These are phyloP conservation scores for Tympanopsis confertula DNA, from an alignment of 2,329 filamentous ascomycete species.

Conservation along the genomic window DNA sequence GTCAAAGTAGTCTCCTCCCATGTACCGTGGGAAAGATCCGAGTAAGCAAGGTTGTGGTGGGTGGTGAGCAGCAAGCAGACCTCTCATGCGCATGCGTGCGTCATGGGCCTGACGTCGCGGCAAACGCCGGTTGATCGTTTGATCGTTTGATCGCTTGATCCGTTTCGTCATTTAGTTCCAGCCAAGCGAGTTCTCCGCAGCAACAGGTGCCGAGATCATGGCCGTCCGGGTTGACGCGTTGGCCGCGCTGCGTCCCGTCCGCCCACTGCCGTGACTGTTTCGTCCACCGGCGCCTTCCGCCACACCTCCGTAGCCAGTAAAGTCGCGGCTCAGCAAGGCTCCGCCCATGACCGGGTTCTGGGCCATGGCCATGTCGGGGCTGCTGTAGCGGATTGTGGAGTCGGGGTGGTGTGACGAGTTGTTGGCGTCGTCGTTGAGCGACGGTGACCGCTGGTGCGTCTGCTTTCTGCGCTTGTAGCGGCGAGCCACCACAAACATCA, in stretches of 20 bases:
- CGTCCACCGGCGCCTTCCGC: slow-evolving; percentile 25
- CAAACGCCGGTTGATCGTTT: too few species aligned
- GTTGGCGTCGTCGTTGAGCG: slow-evolving; percentile 46
- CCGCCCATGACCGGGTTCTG: slow-evolving; percentile 46
- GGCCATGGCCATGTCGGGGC: slow-evolving; percentile 32
- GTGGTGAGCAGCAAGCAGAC: too few species aligned
- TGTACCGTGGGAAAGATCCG: too few species aligned
- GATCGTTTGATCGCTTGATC: too few species aligned
- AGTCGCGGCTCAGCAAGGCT: slow-evolving; percentile 45
- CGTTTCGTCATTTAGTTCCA: too few species aligned
- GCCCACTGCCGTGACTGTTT: slow-evolving; percentile 57
- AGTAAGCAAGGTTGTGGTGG: too few species aligned
- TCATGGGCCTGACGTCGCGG: too few species aligned
- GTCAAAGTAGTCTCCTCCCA: too few species aligned
- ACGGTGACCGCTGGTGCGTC: slow-evolving; percentile 66
- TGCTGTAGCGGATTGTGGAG: slow-evolving; percentile 18
- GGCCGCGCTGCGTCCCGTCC: slow-evolving; percentile 33
- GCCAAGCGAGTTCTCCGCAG: slow-evolving; percentile 86
- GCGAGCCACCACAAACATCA: slow-evolving; percentile 87
- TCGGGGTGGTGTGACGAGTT: slow-evolving; percentile 31
- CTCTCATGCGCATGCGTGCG: too few species aligned
- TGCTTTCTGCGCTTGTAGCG: slow-evolving; percentile 80
- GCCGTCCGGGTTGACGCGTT: slow-evolving; percentile 41
- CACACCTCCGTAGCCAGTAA: slow-evolving; percentile 39
- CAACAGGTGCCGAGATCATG: slow-evolving; percentile 78